These are phyloP conservation scores for Venturia carpophila DNA, from an alignment of 2,329 filamentous ascomycete species.

Conservation along the genomic window DNA sequence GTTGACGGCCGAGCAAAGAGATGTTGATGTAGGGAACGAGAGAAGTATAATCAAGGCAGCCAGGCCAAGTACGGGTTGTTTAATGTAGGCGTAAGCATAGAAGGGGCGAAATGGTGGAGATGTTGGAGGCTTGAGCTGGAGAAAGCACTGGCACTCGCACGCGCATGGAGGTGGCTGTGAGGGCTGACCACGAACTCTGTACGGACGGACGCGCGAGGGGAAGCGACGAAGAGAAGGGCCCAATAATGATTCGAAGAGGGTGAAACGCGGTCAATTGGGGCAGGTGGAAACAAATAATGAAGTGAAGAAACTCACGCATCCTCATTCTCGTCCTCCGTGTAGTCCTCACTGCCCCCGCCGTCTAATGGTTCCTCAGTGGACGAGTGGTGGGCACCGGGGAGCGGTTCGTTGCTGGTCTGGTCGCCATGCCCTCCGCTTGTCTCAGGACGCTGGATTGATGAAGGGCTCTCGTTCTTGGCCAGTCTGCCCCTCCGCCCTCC, in stretches of 20 bases:
- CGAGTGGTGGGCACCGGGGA: not conserved
- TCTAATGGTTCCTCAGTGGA: not conserved
- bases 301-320: not conserved
- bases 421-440: not conserved
- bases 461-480: not conserved
- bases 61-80: not conserved
- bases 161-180: not conserved
- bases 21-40: not conserved
- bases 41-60: not conserved
- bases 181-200: not conserved
- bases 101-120: not conserved
- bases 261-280: not conserved
- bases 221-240: not conserved
- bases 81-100: not conserved
- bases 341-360: slow-evolving; percentile 4
- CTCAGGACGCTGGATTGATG: slow-evolving; percentile 3
- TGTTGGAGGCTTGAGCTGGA: not conserved
- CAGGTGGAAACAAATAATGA: not conserved
- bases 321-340: slow-evolving; percentile 10
- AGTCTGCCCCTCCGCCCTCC: not conserved
- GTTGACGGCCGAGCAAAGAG: not conserved
- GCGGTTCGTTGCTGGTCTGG: not conserved
- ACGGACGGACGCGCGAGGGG: not conserved
- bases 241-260: not conserved
- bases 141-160: not conserved